These are phyloP conservation scores for Warburgia ugandensis DNA, from an alignment of 164 flowering plant species.

Conservation along the genomic window DNA sequence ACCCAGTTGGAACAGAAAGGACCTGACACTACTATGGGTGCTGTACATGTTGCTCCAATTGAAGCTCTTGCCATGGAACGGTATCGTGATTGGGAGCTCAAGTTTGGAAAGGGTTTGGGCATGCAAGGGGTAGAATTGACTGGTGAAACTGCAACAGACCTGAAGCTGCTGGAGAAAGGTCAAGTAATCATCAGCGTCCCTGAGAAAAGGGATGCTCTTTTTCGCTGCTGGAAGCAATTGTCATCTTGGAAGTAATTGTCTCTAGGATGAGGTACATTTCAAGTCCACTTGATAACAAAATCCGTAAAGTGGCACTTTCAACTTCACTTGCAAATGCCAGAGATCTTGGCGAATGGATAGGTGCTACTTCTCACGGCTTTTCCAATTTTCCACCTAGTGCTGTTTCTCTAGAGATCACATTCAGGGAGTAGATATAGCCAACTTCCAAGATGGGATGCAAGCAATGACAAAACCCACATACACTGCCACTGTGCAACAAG, in stretches of 20 bases:
- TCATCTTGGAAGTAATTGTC: conserved; percentile 82
- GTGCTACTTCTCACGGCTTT: conserved; percentile 93
- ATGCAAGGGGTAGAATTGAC: conserved; percentile 77
- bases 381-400: conserved; percentile 96
- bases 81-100: conserved; percentile 74
- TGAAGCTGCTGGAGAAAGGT: conserved; percentile 84
- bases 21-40: conserved; percentile 60
- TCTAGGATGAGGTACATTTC: conserved; percentile 97
- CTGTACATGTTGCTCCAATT: conserved; percentile 85
- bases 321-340: conserved; percentile 97
- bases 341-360: conserved; percentile 99
- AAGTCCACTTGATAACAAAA: conserved; percentile 75
- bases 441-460: conserved; percentile 98
- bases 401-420: conserved; percentile 93
- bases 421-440: conserved; percentile 87
- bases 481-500: conserved; percentile 83
- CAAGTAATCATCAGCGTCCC: conserved; percentile 87
- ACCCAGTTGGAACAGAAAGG: conserved; percentile 96
- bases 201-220: conserved; percentile 96
- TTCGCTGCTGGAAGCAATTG: conserved; percentile 90
- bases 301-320: conserved; percentile 81
- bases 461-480: conserved; percentile 97
- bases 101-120: conserved; percentile 81
- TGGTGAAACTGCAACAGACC: conserved; percentile 74
- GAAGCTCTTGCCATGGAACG: conserved; percentile 92